These are phyloP conservation scores for Wallemia mellicola DNA, from an alignment of 1,284 basidiomycete species.

Conservation along the genomic window DNA sequence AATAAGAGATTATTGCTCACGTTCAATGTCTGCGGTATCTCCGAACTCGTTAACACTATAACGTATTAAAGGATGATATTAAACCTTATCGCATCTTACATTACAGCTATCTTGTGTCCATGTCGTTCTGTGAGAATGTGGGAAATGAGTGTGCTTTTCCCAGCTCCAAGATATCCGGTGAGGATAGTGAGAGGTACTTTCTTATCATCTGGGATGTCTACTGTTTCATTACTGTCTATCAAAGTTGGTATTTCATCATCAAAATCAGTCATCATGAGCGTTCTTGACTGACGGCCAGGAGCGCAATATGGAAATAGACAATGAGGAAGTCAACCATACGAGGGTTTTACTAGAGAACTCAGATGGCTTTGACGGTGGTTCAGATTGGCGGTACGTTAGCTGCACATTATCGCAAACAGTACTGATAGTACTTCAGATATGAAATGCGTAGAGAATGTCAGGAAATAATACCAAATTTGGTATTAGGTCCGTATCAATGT, in stretches of 20 bases:
- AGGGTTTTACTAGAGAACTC: too few relatives aligned
- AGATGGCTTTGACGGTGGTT: neutral
- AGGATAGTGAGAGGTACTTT: slow-evolving; percentile 62
- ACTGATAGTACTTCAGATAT: slow-evolving; percentile 26
- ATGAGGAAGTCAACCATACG: too few relatives aligned
- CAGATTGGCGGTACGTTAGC: neutral
- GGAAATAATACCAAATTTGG: slow-evolving; percentile 54
- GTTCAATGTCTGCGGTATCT: slow-evolving; percentile 28
- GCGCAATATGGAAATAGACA: neutral
- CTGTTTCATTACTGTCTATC: neutral
- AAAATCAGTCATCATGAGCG: neutral
- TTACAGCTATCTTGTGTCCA: slow-evolving; percentile 78
- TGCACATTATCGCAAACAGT: neutral
- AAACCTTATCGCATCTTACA: too few relatives aligned
- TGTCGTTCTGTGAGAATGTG: slow-evolving; percentile 68
- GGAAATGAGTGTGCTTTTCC: slow-evolving; percentile 66
- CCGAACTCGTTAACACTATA: slow-evolving; percentile 89
- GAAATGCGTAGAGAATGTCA: slow-evolving; percentile 85
- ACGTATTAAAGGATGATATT: too few relatives aligned
- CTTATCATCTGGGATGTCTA: neutral
- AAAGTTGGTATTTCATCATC: neutral
- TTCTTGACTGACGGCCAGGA: neutral
- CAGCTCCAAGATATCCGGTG: slow-evolving; percentile 58
- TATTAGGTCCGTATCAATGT: slow-evolving; percentile 61
- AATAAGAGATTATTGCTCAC: too few relatives aligned